Evolutionary conservation across 352 stramenopile species (phyloP).

Genomic region (Lagenidium sp.): DNA sequence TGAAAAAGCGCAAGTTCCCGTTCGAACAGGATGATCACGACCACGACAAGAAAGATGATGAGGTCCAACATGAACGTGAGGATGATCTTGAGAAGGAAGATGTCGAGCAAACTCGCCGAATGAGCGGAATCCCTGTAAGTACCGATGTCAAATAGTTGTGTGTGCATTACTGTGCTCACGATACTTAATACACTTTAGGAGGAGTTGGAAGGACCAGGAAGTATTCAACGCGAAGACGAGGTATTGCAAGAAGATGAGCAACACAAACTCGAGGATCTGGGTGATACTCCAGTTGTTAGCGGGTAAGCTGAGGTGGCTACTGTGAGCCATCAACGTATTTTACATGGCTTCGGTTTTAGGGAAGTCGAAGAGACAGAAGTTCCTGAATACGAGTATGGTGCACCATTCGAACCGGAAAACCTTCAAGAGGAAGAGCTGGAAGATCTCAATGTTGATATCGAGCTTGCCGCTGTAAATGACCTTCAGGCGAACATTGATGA

Average conservation of each 20-base stretch:
- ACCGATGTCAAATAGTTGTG: not conserved
- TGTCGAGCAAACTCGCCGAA: conserved; percentile 61
- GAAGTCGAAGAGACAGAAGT: conserved; percentile 30
- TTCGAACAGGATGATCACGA: conserved; percentile 24
- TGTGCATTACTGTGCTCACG: no score
- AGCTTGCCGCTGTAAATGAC: conserved; percentile 73
- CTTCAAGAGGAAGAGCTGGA: conserved; percentile 35
- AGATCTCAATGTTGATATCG: conserved; percentile 71
- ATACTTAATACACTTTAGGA: no score
- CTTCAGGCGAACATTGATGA: conserved; percentile 55
- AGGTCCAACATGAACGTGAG: conserved; percentile 6
- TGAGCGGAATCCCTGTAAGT: conserved; percentile 50
- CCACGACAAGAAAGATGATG: conserved; percentile 2
- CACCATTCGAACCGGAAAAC: conserved; percentile 31
- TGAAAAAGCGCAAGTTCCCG: conserved; percentile 82
- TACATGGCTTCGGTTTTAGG: conserved; percentile 3
- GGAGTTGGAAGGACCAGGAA: no score
- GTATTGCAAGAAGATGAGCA: no score
- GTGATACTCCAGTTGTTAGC: not conserved
- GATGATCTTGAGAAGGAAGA: conserved; percentile 23
- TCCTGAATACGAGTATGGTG: conserved; percentile 46
- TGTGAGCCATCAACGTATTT: not conserved
- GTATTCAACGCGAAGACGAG: no score
- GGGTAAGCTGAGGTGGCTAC: not conserved
- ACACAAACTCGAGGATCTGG: not conserved